phyloP scores from a whole-genome alignment of 352 stramenopile species.

The Elongisporangium prolatum region DNA sequence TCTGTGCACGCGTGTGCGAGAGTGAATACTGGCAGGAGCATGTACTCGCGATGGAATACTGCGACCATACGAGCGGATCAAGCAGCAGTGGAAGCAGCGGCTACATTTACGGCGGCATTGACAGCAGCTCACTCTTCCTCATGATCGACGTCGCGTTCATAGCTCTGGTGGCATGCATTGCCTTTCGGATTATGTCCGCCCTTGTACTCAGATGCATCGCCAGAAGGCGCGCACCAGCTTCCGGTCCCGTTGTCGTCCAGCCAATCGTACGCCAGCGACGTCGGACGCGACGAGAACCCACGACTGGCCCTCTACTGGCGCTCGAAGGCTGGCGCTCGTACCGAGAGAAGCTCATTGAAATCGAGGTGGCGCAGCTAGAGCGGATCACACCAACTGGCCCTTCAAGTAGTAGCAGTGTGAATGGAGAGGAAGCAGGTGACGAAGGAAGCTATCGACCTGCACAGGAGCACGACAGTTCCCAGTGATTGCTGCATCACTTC shows the following conservation, averaged over 20 bases:
- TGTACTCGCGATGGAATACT: constrained; percentile 22
- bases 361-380: background rate
- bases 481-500: too few species aligned
- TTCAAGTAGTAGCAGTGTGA: too few species aligned
- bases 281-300: constrained; percentile 4
- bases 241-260: background rate
- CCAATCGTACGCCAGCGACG: background rate
- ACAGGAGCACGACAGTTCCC: background rate
- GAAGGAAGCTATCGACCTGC: background rate
- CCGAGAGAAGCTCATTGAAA: constrained; percentile 39
- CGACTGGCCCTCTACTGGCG: constrained; percentile 20
- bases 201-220: background rate
- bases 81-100: constrained; percentile 3
- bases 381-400: background rate
- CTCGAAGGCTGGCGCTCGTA: constrained; percentile 47
- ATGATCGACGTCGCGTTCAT: constrained; percentile 9
- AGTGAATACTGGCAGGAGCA: constrained; percentile 15
- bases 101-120: background rate
- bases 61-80: background rate
- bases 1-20: constrained; percentile 39
- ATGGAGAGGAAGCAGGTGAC: background rate
- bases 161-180: constrained; percentile 12
- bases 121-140: background rate
- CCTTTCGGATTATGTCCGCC: background rate
- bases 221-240: background rate